Percentiles rank a stretch among this genome's conserved stretches.
Conservation (phyloP, 768 basidiomycete genomes). For the Kondoa subrosea region DNA sequence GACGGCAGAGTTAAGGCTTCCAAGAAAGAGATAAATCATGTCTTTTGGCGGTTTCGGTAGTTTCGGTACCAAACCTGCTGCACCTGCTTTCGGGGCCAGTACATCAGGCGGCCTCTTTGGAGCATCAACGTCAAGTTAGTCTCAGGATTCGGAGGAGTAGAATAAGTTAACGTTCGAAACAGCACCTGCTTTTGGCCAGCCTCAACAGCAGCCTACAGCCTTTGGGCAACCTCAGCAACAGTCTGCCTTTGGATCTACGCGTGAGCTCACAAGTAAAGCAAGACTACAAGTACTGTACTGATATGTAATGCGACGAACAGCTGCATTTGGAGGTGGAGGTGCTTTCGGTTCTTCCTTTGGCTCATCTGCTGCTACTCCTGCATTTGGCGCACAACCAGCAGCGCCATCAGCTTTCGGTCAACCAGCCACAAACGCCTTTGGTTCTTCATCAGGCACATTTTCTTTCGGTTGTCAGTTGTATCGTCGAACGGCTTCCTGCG, state of each 20-base stretch:
- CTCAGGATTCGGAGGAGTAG: background rate
- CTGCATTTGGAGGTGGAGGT: background rate
- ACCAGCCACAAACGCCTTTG: background rate
- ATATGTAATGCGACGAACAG: background rate
- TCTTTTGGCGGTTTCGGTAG: background rate
- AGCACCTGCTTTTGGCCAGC: conserved; percentile 5
- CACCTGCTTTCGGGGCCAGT: background rate
- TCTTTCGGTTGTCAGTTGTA: background rate
- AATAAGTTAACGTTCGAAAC: background rate
- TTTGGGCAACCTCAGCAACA: conserved; percentile 1
- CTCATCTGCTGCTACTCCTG: background rate
- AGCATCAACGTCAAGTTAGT: background rate
- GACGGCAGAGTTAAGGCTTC: too few relatives aligned
- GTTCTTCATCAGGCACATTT: background rate
- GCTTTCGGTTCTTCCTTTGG: conserved; percentile 7
- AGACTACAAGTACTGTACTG: background rate
- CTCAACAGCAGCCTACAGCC: conserved; percentile 4
- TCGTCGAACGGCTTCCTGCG: background rate
- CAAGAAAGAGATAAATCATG: too few relatives aligned
- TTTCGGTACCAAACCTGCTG: background rate
- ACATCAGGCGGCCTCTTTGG: background rate
- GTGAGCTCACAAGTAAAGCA: background rate
- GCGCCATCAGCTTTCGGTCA: conserved; percentile 2
- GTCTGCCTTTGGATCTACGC: background rate
- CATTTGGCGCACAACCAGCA: background rate